Conservation (phyloP, 164 flowering plant genomes). For the Malania oleifera region DNA sequence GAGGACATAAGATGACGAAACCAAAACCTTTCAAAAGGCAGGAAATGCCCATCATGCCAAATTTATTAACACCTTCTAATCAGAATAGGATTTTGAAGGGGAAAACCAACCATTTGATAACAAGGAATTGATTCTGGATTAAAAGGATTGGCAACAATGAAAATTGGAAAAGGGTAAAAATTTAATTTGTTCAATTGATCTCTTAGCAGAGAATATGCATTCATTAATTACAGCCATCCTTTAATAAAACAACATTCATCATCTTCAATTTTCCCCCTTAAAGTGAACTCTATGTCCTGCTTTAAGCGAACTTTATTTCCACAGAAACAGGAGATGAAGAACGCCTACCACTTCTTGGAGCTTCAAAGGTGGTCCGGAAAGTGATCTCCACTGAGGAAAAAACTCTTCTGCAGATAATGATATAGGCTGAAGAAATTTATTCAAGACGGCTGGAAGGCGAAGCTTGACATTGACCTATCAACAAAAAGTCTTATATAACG, state of each 20-base stretch:
- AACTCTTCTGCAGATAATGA: conserved; percentile 84
- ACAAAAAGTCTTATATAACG: neutral
- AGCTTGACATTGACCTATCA: conserved; percentile 81
- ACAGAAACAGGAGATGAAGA: conserved; percentile 2
- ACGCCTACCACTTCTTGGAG: conserved; percentile 93
- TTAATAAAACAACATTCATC: too few species aligned
- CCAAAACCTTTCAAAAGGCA: neutral
- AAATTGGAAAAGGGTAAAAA: too few species aligned
- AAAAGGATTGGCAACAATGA: too few species aligned
- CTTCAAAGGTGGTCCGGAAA: conserved; percentile 96
- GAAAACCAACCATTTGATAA: too few species aligned
- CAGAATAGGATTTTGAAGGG: too few species aligned
- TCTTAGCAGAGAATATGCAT: too few species aligned
- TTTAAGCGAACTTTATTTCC: too few species aligned
- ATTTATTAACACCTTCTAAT: neutral
- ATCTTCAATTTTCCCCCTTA: too few species aligned
- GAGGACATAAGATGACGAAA: neutral
- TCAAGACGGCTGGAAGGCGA: conserved; percentile 90
- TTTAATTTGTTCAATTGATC: too few species aligned
- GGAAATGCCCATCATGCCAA: neutral
- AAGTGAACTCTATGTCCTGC: too few species aligned
- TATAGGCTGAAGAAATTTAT: conserved; percentile 87
- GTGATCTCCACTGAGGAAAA: conserved; percentile 97
- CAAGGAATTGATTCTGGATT: too few species aligned
- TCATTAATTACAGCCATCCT: too few species aligned